Conservation (phyloP, 78 protist species). For the Guillardia theta region DNA sequence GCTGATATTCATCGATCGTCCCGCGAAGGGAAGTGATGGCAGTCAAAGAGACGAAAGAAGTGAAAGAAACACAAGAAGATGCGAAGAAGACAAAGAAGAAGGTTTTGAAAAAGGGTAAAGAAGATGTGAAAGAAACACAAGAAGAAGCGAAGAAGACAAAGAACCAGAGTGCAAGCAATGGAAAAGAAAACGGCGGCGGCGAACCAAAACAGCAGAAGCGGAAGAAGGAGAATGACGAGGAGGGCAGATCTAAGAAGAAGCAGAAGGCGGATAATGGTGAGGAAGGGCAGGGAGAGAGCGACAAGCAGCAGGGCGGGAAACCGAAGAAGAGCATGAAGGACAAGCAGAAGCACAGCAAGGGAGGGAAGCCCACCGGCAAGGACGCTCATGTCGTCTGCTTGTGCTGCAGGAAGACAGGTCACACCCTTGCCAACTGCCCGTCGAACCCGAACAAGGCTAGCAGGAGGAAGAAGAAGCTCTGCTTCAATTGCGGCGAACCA, state of each 20-base stretch:
- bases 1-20: too few species aligned
- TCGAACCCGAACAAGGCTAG: background rate
- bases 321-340: background rate
- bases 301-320: background rate
- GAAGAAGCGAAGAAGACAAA: background rate
- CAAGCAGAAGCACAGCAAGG: background rate
- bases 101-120: background rate
- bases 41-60: background rate
- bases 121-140: background rate
- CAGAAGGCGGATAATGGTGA: background rate
- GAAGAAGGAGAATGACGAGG: background rate
- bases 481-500: constrained; percentile 1
- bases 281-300: background rate
- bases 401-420: background rate
- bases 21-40: background rate
- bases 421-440: constrained; percentile 32
- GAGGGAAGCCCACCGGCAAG: background rate
- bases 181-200: background rate
- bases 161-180: background rate
- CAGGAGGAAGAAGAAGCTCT: background rate
- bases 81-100: background rate
- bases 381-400: background rate
- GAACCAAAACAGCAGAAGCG: background rate
- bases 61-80: background rate
- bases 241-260: background rate